These are phyloP conservation scores for Cryptococcus sp. DNA, from an alignment of 1,284 basidiomycete genomes.

Conservation along the genomic window DNA sequence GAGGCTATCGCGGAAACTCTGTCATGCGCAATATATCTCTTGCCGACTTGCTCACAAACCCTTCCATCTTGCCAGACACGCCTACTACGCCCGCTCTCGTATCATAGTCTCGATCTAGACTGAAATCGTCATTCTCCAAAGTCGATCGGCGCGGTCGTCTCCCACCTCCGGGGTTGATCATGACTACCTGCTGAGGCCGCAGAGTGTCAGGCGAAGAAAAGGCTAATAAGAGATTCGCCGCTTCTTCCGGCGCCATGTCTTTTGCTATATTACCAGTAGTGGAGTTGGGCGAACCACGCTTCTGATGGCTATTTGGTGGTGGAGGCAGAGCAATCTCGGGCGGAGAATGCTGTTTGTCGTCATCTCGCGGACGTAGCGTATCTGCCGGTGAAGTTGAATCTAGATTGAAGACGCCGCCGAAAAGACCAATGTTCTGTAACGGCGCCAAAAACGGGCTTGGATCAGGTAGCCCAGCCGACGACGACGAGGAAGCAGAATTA, in stretches of 20 bases:
- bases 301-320: neutral
- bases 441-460: slow-evolving; percentile 48
- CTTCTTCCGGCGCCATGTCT: slow-evolving; percentile 43
- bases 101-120: slow-evolving; percentile 32
- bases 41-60: neutral
- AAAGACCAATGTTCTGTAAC: slow-evolving; percentile 40
- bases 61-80: neutral
- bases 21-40: neutral
- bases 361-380: slow-evolving; percentile 2
- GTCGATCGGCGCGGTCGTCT: slow-evolving; percentile 18
- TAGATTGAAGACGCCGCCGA: slow-evolving; percentile 39
- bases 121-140: slow-evolving; percentile 45
- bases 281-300: neutral
- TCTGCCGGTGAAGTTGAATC: slow-evolving; percentile 21
- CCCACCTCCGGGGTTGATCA: slow-evolving; percentile 5
- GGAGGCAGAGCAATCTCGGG: slow-evolving; percentile 1
- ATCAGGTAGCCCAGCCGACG: slow-evolving; percentile 29
- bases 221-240: slow-evolving; percentile 46
- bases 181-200: slow-evolving; percentile 23
- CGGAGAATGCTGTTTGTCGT: slow-evolving; percentile 15
- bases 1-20: neutral
- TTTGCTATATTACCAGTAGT: neutral
- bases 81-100: slow-evolving; percentile 1
- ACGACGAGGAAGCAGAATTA: neutral
- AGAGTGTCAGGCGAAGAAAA: slow-evolving; percentile 47